Evolutionary conservation across 2,329 filamentous ascomycete genomes (phyloP).

Genomic region (Akanthomyces uredinophilus): DNA sequence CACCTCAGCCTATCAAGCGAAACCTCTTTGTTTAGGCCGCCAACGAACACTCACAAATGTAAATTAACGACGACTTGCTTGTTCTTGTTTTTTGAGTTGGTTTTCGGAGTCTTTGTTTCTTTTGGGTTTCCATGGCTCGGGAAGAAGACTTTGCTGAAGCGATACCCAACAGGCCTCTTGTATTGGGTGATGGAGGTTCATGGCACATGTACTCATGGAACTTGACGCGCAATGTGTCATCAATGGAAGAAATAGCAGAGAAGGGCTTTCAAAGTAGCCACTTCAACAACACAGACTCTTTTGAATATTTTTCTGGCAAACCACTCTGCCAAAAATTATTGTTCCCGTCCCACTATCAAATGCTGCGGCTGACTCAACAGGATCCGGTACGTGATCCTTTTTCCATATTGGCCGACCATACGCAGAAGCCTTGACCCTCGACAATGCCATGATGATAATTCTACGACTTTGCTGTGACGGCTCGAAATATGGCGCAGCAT

Average conservation of each 20-base stretch:
- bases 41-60: no score
- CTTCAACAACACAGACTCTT: not conserved
- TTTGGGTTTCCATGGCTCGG: not conserved
- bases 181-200: not conserved
- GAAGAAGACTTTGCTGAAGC: not conserved
- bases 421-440: no score
- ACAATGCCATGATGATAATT: no score
- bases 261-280: not conserved
- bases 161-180: not conserved
- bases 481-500: no score
- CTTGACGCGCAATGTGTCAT: not conserved
- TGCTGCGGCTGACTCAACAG: no score
- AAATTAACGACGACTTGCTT: not conserved
- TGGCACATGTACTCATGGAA: not conserved
- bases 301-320: no score
- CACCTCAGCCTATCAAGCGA: conserved; percentile 3
- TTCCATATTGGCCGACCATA: no score
- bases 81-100: not conserved
- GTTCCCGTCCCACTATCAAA: no score
- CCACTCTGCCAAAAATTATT: no score
- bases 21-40: conserved; percentile 5
- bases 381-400: not conserved
- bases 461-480: no score
- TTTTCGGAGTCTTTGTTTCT: not conserved
- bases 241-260: not conserved